Percentiles rank a stretch among this genome's conserved stretches.
Conservation (phyloP, 2,329 filamentous ascomycete species). For the Cercospora sojina region DNA sequence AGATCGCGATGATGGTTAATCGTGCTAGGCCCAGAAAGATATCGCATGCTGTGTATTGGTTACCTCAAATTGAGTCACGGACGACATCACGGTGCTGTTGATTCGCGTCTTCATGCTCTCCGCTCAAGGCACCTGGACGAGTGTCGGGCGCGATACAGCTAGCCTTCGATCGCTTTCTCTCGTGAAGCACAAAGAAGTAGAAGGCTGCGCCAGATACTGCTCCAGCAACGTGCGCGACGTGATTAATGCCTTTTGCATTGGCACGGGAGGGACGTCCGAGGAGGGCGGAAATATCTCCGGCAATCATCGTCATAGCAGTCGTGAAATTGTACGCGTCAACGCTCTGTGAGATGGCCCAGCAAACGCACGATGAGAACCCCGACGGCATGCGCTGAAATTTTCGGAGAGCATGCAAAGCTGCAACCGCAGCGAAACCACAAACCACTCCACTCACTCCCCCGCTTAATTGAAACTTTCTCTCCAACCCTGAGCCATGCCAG, state of each 20-base stretch:
- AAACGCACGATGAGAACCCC: not conserved
- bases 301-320: not conserved
- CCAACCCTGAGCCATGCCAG: not conserved
- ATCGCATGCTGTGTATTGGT: not conserved
- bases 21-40: not conserved
- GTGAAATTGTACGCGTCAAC: not conserved
- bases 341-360: not conserved
- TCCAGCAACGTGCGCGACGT: not conserved
- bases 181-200: not conserved
- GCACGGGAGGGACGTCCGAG: not conserved
- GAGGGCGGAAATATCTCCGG: not conserved
- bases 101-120: not conserved
- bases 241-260: not conserved
- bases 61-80: not conserved
- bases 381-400: not conserved
- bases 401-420: not conserved
- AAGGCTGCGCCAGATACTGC: not conserved
- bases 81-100: not conserved
- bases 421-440: not conserved
- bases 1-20: not conserved
- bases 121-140: not conserved
- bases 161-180: not conserved
- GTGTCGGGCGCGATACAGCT: not conserved
- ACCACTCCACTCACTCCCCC: not conserved
- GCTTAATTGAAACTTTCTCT: not conserved